Evolutionary conservation across 139 green algal genomes (phyloP), one percentile per base, ranked within the genome.

Genomic region (Closterium sp.): DNA sequence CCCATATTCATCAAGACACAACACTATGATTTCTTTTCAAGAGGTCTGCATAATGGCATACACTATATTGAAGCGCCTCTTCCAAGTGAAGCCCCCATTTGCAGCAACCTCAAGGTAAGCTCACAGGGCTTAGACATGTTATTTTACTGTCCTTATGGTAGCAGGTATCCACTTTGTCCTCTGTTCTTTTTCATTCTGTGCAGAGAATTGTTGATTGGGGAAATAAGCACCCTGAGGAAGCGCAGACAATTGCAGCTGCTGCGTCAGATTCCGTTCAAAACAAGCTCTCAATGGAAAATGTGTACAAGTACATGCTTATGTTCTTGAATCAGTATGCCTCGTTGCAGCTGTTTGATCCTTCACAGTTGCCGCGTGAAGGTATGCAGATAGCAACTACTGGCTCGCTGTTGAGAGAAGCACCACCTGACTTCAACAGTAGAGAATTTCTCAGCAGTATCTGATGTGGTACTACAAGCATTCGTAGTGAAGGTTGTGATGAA

Each of bases 281-380:
- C 22, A 31, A 91, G 27, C 21, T 93, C 5, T 86, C 19, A 27
- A 93, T 93, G 91, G 86, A 92, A 19, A 28, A 31, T 85, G 91
- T 93, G 6, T 91, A 93, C 38, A 31, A 89, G 9, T 93, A 93
- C 85, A 93, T 93, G 91, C 85, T 91, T 21, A 31, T 92, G 28
- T 31, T 91, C 27, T 24, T 93, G 17, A 86, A 85, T 19, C 22
- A 86, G 13, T 93, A 93, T 70, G 38, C 42, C 9, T n/a, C 28
- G 19, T 31, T 93, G 19, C 91, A 93, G 24, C 70, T 29, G 19
- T 91, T 79, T 24, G 62, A 79, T 24, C 62, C 62, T 79, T 79
- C 62, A 3, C 62, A 79, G 19, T 79, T 79, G 62, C 62, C 62
- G 19, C 62, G 19, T 13, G 62, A 79, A 24, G 62, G 62, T 0